These are phyloP conservation scores for Fusarium acutatum DNA, from an alignment of 2,329 filamentous ascomycete genomes.

Conservation along the genomic window DNA sequence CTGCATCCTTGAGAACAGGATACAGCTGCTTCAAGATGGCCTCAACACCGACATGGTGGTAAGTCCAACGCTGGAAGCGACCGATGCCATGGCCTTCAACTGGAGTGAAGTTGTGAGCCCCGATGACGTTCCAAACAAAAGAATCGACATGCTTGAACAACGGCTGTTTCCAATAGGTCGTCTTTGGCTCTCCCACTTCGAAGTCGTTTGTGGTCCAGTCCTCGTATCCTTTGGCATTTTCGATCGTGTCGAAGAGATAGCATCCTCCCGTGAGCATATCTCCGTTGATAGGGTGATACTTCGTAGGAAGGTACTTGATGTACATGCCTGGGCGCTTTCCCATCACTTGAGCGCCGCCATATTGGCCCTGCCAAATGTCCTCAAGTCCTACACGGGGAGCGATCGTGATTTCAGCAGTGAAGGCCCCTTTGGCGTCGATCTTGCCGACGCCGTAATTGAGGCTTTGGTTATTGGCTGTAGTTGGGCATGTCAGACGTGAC, in stretches of 20 bases:
- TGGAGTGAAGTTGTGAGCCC: conserved; percentile 24
- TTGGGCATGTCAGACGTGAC: not conserved
- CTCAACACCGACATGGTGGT: conserved; percentile 8
- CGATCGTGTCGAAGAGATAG: conserved; percentile 25
- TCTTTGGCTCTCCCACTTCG: conserved; percentile 31
- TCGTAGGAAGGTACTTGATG: conserved; percentile 26
- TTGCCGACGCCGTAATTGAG: conserved; percentile 11
- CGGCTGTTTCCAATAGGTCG: conserved; percentile 34
- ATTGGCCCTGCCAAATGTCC: conserved; percentile 31
- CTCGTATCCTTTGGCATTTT: conserved; percentile 17
- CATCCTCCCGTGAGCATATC: conserved; percentile 26
- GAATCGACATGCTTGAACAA: conserved; percentile 20
- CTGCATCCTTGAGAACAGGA: conserved; percentile 25
- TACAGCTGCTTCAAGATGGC: conserved; percentile 28
- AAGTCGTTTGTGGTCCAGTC: conserved; percentile 36
- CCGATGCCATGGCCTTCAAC: conserved; percentile 17
- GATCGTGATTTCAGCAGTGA: conserved; percentile 30
- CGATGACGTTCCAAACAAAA: conserved; percentile 31
- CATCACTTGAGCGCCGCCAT: conserved; percentile 24
- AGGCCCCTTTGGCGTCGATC: conserved; percentile 21
- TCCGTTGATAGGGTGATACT: conserved; percentile 27
- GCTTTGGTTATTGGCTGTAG: not conserved
- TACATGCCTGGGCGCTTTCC: conserved; percentile 31
- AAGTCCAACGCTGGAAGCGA: conserved; percentile 33
- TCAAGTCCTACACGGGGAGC: conserved; percentile 9